Base-by-base conservation (phyloP, 1,139 yeast genomes). In the Hyphopichia wangnamkhiaoensis region DNA sequence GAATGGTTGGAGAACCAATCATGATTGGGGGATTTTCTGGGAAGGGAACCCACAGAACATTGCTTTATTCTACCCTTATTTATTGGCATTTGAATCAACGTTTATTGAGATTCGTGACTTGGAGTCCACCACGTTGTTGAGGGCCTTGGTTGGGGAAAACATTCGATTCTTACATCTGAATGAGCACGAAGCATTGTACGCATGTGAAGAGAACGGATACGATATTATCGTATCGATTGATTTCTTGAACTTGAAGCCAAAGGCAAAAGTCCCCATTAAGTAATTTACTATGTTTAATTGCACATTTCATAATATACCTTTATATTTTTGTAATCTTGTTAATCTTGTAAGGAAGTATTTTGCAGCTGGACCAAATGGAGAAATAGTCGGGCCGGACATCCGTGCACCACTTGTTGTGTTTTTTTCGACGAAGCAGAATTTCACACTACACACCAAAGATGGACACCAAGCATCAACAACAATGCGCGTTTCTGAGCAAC, bases 1-100 rank as follows among this genome's bases (percentile, higher is more conserved):
- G 43, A 91, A 91, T 59, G 98, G 98, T 24, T 93, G 98, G 98
- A 78, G 97, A 54, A 84, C 95, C 19, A 81, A 93, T 48, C 91
- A 93, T 37, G 93, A 89, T 38, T 91, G 96, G 94, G 84, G 91
- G 50, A 84, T 93, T 39, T 84, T 86, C 58, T 93, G 98, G 98
- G 98, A 93, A 65, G 97, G 98, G 31, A 79, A 82, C 37, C 98
- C 98, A 4, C 95, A 86, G 55, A 84, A 84, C 46, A 89, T 93
- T 61, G 95, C 97, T 9, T 73, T 93, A 37, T 89, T 94, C 75
- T 93, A 91, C 65, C 98, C 98, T 4, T 93, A 90, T 59, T 71
- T 93, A 42, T 70, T 93, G 45, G 93, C 96, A 15, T 93, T 93
- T 67, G 98, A 93, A 57, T 79, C 84, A 19, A 85, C 82, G 43